phyloP scores from a whole-genome alignment of 257 asterid species.

The Haberlea rhodopensis region DNA sequence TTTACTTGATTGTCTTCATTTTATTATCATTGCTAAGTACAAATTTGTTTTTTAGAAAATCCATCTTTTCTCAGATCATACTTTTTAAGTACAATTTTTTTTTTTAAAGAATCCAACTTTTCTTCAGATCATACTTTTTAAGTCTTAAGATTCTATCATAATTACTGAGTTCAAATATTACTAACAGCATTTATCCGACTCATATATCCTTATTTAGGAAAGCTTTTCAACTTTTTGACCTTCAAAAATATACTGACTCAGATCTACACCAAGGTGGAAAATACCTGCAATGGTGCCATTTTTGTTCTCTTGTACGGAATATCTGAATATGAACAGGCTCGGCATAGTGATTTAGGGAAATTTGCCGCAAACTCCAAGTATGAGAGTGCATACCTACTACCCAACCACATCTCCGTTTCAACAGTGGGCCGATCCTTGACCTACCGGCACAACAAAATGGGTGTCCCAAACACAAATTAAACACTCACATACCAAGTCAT shows the following conservation, averaged over 20 bases:
- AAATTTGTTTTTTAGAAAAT: no score
- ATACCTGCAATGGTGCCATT: constrained; percentile 79
- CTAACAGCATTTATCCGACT: no score
- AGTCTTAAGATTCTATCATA: no score
- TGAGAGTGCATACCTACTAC: constrained; percentile 29
- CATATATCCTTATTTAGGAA: neutral
- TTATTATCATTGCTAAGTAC: neutral
- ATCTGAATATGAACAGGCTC: constrained; percentile 51
- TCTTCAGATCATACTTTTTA: no score
- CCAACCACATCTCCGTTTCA: constrained; percentile 39
- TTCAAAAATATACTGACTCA: neutral
- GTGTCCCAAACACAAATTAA: neutral
- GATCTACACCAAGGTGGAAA: neutral
- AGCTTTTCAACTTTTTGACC: neutral
- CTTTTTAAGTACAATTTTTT: no score
- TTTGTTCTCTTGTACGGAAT: constrained; percentile 44
- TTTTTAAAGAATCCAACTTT: no score
- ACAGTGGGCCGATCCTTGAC: neutral
- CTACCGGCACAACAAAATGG: constrained; percentile 14
- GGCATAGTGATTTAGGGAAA: constrained; percentile 41
- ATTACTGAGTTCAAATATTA: no score
- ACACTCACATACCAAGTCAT: neutral
- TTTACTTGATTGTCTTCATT: neutral
- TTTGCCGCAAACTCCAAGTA: constrained; percentile 30
- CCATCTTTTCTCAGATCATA: neutral